These are phyloP conservation scores for Ceratobasidium sp. DNA, from an alignment of 1,284 basidiomycete genomes.

Conservation along the genomic window DNA sequence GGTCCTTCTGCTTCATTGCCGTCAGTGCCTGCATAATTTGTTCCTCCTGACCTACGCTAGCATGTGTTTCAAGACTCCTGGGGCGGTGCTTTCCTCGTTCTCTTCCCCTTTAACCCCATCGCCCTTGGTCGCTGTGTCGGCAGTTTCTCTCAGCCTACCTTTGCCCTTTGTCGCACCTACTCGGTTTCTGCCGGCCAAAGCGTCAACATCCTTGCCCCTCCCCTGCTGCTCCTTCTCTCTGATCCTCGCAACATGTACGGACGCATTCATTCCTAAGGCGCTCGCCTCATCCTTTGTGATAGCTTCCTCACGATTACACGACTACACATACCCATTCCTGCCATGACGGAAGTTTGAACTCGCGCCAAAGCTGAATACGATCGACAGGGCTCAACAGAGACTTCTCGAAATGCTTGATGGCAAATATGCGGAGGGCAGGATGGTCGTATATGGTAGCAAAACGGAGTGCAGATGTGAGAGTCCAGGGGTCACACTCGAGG, in stretches of 20 bases:
- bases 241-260: conserved; percentile 4
- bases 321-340: conserved; percentile 24
- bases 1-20: too few species aligned
- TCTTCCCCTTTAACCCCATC: not conserved
- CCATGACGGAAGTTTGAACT: conserved; percentile 25
- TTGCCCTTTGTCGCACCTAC: not conserved
- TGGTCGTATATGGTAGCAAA: conserved; percentile 2
- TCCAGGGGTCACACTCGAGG: not conserved
- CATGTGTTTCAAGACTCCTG: too few species aligned
- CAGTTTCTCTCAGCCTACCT: too few species aligned
- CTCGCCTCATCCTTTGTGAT: conserved; percentile 32
- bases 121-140: conserved; percentile 7
- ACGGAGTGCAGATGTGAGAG: not conserved
- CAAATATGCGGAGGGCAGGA: not conserved
- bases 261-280: not conserved
- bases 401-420: conserved; percentile 27
- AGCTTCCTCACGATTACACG: conserved; percentile 21
- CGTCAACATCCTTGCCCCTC: not conserved
- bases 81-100: too few species aligned
- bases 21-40: too few species aligned
- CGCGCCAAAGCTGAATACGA: conserved; percentile 31
- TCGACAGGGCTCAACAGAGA: conserved; percentile 11
- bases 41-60: too few species aligned
- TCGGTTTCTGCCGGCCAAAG: not conserved
- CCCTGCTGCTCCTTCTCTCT: conserved; percentile 11